Conservation (phyloP, 495 filamentous ascomycete species). For the Podospora australis region DNA sequence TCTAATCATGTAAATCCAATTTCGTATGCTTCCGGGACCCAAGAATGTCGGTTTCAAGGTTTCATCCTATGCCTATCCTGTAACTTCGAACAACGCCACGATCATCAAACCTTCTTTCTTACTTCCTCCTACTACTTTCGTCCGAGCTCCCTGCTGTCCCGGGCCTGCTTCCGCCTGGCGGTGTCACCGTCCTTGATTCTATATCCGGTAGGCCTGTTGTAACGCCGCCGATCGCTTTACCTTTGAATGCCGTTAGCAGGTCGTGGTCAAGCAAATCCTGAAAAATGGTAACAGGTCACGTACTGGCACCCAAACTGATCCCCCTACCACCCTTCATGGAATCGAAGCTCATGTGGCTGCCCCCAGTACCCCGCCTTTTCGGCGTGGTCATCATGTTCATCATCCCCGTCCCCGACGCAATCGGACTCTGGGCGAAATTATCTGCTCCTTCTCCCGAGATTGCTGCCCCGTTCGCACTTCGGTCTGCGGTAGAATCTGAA, state of each 20-base stretch:
- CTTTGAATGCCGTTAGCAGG: constrained; percentile 1
- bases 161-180: not conserved
- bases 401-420: not conserved
- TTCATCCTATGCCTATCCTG: too few relatives aligned
- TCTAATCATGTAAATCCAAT: too few relatives aligned
- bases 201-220: constrained; percentile 10
- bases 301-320: constrained; percentile 32
- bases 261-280: not conserved
- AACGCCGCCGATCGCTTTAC: constrained; percentile 17
- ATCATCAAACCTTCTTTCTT: not conserved
- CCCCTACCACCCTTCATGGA: constrained; percentile 24
- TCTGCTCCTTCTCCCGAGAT: not conserved
- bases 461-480: too few relatives aligned
- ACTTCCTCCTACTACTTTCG: not conserved
- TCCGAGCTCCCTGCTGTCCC: constrained; percentile 14
- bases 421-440: not conserved
- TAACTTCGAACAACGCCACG: not conserved
- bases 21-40: too few relatives aligned
- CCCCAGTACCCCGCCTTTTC: constrained; percentile 13
- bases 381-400: not conserved
- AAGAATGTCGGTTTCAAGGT: too few relatives aligned
- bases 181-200: not conserved
- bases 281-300: constrained; percentile 5
- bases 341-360: constrained; percentile 19
- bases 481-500: too few relatives aligned